Evolutionary conservation across 2,329 filamentous ascomycete genomes (phyloP).

Genomic region (Emydomyces testavorans): DNA sequence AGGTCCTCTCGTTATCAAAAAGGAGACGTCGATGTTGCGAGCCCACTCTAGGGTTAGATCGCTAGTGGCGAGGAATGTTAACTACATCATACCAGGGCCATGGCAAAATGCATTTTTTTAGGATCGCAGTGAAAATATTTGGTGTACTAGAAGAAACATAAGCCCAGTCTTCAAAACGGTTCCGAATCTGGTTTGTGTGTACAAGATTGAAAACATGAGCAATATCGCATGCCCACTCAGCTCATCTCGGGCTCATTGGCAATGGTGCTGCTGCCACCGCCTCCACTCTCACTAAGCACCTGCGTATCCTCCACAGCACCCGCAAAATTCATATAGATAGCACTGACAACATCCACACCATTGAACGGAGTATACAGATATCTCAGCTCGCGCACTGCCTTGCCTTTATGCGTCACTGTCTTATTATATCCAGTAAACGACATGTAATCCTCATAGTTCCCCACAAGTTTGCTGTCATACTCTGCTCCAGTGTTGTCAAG

Average conservation of each 20-base stretch:
- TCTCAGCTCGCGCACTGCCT: neutral
- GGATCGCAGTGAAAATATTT: too few species aligned
- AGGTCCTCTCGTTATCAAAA: too few species aligned
- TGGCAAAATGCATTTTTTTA: too few species aligned
- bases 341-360: conserved; percentile 1
- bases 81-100: too few species aligned
- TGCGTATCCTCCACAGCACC: neutral
- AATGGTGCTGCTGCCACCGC: conserved; percentile 2
- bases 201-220: too few species aligned
- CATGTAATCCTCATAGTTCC: neutral
- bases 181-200: conserved; percentile 1
- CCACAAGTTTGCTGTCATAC: neutral
- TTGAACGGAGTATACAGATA: neutral
- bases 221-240: too few species aligned
- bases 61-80: too few species aligned
- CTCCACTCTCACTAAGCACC: conserved; percentile 1
- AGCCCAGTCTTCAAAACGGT: too few species aligned
- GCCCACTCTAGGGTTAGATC: too few species aligned
- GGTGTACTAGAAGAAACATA: too few species aligned
- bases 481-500: conserved; percentile 1
- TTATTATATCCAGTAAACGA: conserved; percentile 2
- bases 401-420: neutral
- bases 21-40: too few species aligned
- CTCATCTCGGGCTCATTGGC: too few species aligned
- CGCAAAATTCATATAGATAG: neutral